Evolutionary conservation across 345 rosid genomes (phyloP), one percentile per base, ranked within the genome.

Genomic region (Schrenkiella parvula): DNA sequence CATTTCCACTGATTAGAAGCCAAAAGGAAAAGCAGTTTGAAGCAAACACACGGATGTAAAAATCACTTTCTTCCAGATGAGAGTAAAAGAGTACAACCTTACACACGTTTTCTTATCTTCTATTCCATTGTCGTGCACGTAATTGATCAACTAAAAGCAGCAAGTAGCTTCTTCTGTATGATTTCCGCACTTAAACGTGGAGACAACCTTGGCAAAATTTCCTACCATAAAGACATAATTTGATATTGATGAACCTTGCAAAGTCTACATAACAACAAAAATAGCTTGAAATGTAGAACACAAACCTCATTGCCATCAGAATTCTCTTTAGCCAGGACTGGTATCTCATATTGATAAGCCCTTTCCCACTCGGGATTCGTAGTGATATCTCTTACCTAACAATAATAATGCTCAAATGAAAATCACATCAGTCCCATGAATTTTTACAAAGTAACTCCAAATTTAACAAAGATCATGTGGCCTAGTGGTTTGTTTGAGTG

Each of bases 321-420:
- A 3, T 80, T 83, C 28, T 83, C 75, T 85, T 78, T 87, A 35
- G 92, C 93, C 66, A 90, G 68, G 28, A 90, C 88, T 12, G 93
- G 97, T 41, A 93, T 87, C 82, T 90, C 96, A 72, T 80, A 89
- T 67, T 89, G 90, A 78, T 83, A 93, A 59, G 92, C 87, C 47
- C 42, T 85, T 73, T 93, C 93, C 96, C 96, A 87, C 22, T 85
- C 87, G 2, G 93, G 93, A 66, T 87, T 84, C 73, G 77, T 79
- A 55, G 89, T 89, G 19, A 89, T 89, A 81, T 93, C 97, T 65
- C 93, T 85, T 21, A 85, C 86, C 93, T 86, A 67, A 74, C 19
- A 73, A 74, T 86, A 67, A 74, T 15, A 73, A 74, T 52, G 22
- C 41, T 26, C 51, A 64, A 26, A 47, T 1, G 3, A 8, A 61